These are phyloP conservation scores for Clarireedia homoeocarpa DNA, from an alignment of 2,329 filamentous ascomycete species.

Conservation along the genomic window DNA sequence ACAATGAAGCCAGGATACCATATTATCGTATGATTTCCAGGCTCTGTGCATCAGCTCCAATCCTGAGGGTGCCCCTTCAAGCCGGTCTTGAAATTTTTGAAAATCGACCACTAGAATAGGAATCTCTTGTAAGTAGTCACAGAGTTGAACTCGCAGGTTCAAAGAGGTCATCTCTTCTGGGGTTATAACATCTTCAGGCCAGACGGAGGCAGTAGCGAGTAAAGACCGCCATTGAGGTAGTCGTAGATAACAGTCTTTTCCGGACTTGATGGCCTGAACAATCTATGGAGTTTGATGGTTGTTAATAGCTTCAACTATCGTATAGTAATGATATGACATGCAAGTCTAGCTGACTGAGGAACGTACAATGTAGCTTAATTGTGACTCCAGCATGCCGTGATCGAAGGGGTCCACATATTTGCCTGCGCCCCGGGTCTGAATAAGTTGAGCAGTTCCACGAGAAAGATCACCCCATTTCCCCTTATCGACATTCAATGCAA, in stretches of 20 bases:
- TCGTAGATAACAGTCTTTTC: constrained; percentile 5
- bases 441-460: constrained; percentile 9
- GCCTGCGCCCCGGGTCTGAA: constrained; percentile 9
- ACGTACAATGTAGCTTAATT: constrained; percentile 14
- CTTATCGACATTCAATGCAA: constrained; percentile 10
- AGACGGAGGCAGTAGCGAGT: neutral
- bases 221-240: constrained; percentile 3
- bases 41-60: neutral
- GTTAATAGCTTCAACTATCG: no score
- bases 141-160: neutral
- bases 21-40: neutral
- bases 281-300: neutral
- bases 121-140: neutral
- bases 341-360: no score
- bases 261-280: neutral
- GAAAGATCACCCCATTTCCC: constrained; percentile 13
- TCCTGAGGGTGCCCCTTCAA: no score
- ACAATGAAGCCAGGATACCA: neutral
- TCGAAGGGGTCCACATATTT: constrained; percentile 14
- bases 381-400: constrained; percentile 14
- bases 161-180: neutral
- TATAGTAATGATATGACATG: neutral
- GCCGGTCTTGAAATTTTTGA: neutral
- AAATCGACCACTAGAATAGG: neutral
- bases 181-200: neutral